Evolutionary conservation across 108 stramenopile genomes (phyloP).

Genomic region (Fistulifera pelliculosa): DNA sequence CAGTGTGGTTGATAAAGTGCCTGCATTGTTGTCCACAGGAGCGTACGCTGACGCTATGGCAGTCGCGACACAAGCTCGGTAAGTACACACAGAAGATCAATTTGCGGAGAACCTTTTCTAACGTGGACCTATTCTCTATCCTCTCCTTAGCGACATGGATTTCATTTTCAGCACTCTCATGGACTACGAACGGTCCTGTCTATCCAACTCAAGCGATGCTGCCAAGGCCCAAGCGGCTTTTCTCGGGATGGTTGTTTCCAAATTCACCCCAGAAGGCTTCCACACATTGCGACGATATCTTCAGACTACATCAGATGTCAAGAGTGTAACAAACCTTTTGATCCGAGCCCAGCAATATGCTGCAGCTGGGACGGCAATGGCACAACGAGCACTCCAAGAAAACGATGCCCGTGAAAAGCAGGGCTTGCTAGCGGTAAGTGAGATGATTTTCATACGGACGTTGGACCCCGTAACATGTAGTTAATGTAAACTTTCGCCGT

Average conservation of each 20-base stretch:
- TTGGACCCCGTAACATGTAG: conserved; percentile 7
- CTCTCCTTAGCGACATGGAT: conserved; percentile 39
- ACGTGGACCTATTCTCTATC: background rate
- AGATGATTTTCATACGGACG: conserved; percentile 8
- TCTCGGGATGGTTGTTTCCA: conserved; percentile 45
- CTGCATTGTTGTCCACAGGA: conserved; percentile 61
- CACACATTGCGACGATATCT: conserved; percentile 47
- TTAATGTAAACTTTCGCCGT: background rate
- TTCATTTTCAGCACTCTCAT: conserved; percentile 53
- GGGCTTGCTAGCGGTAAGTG: conserved; percentile 26
- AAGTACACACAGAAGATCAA: conserved; percentile 5
- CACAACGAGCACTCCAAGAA: conserved; percentile 37
- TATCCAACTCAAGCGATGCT: conserved; percentile 15
- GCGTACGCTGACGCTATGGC: conserved; percentile 68
- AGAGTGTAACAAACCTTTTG: conserved; percentile 44
- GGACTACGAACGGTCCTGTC: conserved; percentile 52
- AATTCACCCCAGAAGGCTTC: conserved; percentile 67
- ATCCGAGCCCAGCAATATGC: conserved; percentile 42
- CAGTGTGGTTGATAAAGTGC: conserved; percentile 73
- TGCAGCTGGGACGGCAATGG: conserved; percentile 50
- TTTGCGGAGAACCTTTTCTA: no score
- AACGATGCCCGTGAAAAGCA: conserved; percentile 29
- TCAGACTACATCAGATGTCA: conserved; percentile 34
- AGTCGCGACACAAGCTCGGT: conserved; percentile 54
- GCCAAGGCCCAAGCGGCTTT: conserved; percentile 31